A percentile compares a stretch with the other conserved stretches of the same genome.
Evolutionary conservation across 1,284 basidiomycete genomes (phyloP).

Genomic region (Sanghuangporus baumii): DNA sequence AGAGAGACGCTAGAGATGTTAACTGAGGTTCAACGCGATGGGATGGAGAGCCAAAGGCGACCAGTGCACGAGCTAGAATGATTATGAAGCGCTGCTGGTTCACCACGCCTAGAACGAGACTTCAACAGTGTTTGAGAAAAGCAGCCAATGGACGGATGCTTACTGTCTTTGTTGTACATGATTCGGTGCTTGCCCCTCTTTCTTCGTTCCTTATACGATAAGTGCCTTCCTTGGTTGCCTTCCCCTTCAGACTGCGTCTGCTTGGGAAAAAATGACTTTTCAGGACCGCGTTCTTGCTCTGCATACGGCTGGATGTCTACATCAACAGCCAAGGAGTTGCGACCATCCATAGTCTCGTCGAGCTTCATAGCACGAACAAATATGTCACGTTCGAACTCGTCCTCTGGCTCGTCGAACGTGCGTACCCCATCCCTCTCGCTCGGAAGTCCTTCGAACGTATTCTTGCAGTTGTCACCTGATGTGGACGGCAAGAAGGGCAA

Average conservation of each 20-base stretch:
- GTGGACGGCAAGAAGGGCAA: conserved; percentile 1
- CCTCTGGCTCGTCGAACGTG: background rate
- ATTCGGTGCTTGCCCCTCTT: conserved; percentile 11
- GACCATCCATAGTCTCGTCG: background rate
- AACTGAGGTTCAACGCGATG: conserved; percentile 69
- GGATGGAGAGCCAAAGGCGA: conserved; percentile 66
- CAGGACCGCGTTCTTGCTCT: background rate
- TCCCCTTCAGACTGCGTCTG: background rate
- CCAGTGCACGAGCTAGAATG: conserved; percentile 57
- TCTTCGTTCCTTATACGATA: conserved; percentile 9
- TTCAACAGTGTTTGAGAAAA: background rate
- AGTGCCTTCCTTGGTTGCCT: background rate
- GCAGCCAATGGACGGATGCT: background rate
- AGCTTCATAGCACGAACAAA: conserved; percentile 7
- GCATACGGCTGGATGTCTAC: conserved; percentile 9
- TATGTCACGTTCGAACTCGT: background rate
- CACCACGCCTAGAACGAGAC: conserved; percentile 36
- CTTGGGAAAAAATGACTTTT: conserved; percentile 6
- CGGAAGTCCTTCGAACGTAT: background rate
- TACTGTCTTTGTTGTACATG: conserved; percentile 13
- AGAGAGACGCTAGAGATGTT: conserved; percentile 69
- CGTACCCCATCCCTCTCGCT: background rate
- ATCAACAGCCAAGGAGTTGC: background rate
- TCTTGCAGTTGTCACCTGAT: background rate
- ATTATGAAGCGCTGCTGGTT: conserved; percentile 59